These are phyloP conservation scores for Cornus kousa DNA, from an alignment of 148 eudicot genomes.

Conservation along the genomic window DNA sequence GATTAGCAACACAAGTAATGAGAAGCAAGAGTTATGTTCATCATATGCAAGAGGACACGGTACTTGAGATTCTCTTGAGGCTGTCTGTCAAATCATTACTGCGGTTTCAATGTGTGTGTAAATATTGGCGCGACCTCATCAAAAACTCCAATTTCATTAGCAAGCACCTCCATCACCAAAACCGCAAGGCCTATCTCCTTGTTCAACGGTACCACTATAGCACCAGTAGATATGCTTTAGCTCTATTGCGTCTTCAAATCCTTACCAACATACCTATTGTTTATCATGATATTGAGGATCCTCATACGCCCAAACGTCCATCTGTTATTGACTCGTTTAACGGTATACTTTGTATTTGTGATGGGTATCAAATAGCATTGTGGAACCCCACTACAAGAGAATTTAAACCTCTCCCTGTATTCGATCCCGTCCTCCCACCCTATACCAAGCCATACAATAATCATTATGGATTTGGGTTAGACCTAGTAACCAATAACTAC, in stretches of 20 bases:
- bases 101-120: background rate
- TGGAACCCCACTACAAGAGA: background rate
- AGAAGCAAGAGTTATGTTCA: background rate
- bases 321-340: background rate
- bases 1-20: no score
- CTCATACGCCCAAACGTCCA: no score
- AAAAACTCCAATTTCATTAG: background rate
- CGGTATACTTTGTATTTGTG: background rate
- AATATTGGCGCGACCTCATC: background rate
- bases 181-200: no score
- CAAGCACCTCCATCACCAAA: background rate
- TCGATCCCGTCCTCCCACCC: background rate
- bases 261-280: no score
- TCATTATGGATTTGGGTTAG: background rate
- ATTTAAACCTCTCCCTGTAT: background rate
- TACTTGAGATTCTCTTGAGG: background rate
- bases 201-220: background rate
- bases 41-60: background rate
- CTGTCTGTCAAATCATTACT: background rate
- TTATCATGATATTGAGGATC: background rate
- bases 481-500: background rate
- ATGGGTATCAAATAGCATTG: background rate
- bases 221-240: background rate
- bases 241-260: no score
- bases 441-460: no score